These are phyloP conservation scores for Bauhinia variegata DNA, from an alignment of 306 rosid genomes.

Conservation along the genomic window DNA sequence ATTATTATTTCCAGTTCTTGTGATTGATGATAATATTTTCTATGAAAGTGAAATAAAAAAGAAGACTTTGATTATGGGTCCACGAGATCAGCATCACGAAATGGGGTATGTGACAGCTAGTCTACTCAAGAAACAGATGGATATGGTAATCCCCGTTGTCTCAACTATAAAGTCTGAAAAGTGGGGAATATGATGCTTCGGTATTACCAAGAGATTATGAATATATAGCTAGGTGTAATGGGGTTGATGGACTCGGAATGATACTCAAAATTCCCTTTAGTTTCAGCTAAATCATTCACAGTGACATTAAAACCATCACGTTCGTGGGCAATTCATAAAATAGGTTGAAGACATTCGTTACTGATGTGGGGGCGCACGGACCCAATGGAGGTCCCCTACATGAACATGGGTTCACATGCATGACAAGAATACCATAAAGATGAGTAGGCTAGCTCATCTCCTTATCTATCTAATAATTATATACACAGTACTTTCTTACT, in stretches of 20 bases:
- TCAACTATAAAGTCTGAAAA: constrained; percentile 54
- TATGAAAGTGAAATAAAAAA: no score
- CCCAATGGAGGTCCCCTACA: constrained; percentile 50
- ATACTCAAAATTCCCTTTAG: constrained; percentile 3
- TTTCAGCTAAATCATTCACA: constrained; percentile 5
- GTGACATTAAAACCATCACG: background rate
- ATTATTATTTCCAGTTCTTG: background rate
- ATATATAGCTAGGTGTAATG: background rate
- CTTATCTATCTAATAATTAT: constrained; percentile 2
- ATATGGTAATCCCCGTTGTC: constrained; percentile 57
- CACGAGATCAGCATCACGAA: constrained; percentile 63
- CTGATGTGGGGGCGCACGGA: constrained; percentile 42
- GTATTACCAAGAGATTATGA: constrained; percentile 32
- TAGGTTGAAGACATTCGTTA: background rate
- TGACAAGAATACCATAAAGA: constrained; percentile 56
- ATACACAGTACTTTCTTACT: constrained; percentile 2
- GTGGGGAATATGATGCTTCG: constrained; percentile 41
- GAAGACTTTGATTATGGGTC: constrained; percentile 37
- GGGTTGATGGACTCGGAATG: constrained; percentile 15
- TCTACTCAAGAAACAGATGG: constrained; percentile 43
- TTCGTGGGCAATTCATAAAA: background rate
- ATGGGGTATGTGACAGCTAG: constrained; percentile 52
- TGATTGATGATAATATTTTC: constrained; percentile 15
- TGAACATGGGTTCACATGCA: constrained; percentile 61
- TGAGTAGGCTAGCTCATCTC: background rate